Conservation (phyloP, 2,329 filamentous ascomycete species). For the Microdochium trichocladiopsis region DNA sequence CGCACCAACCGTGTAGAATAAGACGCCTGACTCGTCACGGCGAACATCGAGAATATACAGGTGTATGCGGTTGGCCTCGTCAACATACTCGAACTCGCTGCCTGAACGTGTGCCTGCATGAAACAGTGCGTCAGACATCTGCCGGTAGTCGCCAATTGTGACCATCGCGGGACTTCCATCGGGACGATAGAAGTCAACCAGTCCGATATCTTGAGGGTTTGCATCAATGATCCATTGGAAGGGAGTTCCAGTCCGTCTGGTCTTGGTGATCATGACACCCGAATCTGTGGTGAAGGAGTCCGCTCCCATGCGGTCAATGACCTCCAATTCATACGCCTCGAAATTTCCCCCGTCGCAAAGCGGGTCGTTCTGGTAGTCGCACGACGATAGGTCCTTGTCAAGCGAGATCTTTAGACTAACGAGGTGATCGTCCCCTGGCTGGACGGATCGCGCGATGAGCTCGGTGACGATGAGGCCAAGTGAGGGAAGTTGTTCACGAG, state of each 20-base stretch:
- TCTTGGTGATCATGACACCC: slow-evolving; percentile 47
- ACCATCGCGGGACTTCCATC: slow-evolving; percentile 38
- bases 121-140: slow-evolving; percentile 45
- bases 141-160: slow-evolving; percentile 45
- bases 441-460: slow-evolving; percentile 39
- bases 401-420: slow-evolving; percentile 41
- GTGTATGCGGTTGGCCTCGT: slow-evolving; percentile 38
- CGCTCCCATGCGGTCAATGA: slow-evolving; percentile 45
- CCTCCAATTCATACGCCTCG: slow-evolving; percentile 44
- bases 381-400: slow-evolving; percentile 37
- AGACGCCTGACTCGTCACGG: slow-evolving; percentile 30
- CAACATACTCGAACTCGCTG: slow-evolving; percentile 39
- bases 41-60: slow-evolving; percentile 39
- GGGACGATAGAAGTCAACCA: slow-evolving; percentile 41
- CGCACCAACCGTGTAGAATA: slow-evolving; percentile 41
- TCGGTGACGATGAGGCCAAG: slow-evolving; percentile 36
- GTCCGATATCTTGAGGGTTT: slow-evolving; percentile 42
- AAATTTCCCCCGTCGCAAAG: slow-evolving; percentile 44
- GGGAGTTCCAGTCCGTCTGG: slow-evolving; percentile 26
- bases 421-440: slow-evolving; percentile 25
- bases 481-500: slow-evolving; percentile 29
- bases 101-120: slow-evolving; percentile 45
- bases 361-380: slow-evolving; percentile 30
- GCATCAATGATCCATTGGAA: slow-evolving; percentile 50
- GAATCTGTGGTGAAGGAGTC: slow-evolving; percentile 44